Conservation (phyloP, 495 filamentous ascomycete genomes). For the Geopyxis carbonaria region DNA sequence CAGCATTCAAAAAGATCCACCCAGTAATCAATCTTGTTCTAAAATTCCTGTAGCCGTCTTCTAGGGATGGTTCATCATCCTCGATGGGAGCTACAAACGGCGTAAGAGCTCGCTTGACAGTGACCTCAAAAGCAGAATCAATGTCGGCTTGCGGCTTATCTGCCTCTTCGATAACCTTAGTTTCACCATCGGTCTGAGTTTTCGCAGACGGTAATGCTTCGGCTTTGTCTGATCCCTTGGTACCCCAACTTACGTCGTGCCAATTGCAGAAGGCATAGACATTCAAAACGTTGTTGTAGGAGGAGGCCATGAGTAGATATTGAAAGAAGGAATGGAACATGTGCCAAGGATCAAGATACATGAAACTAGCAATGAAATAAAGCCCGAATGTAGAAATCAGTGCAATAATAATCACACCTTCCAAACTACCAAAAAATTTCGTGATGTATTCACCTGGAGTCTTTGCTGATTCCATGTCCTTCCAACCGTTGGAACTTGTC, state of each 20-base stretch:
- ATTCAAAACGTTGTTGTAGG: constrained; percentile 98
- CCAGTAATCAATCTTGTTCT: constrained; percentile 74
- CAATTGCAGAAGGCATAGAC: constrained; percentile 96
- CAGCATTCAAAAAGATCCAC: constrained; percentile 90
- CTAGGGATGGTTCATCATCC: constrained; percentile 66
- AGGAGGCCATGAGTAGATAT: constrained; percentile 89
- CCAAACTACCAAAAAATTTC: constrained; percentile 62
- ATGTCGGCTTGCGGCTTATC: constrained; percentile 97
- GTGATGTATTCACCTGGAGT: constrained; percentile 39
- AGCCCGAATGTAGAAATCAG: constrained; percentile 89
- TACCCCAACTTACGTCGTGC: constrained; percentile 99
- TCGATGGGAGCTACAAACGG: constrained; percentile 60
- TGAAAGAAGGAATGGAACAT: constrained; percentile 98
- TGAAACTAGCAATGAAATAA: constrained; percentile 94
- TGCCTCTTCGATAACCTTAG: constrained; percentile 81
- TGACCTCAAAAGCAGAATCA: constrained; percentile 90
- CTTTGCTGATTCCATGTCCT: constrained; percentile 24
- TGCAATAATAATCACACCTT: constrained; percentile 67
- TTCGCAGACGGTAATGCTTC: constrained; percentile 82
- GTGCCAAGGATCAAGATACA: constrained; percentile 99
- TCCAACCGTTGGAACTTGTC: constrained; percentile 18
- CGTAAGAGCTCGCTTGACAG: constrained; percentile 80
- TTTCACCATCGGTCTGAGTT: constrained; percentile 65
- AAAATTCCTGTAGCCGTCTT: constrained; percentile 99
- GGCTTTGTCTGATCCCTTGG: constrained; percentile 95